Conservation (phyloP, 371 early-diverging fungal species). For the Rhizopus delemar region DNA sequence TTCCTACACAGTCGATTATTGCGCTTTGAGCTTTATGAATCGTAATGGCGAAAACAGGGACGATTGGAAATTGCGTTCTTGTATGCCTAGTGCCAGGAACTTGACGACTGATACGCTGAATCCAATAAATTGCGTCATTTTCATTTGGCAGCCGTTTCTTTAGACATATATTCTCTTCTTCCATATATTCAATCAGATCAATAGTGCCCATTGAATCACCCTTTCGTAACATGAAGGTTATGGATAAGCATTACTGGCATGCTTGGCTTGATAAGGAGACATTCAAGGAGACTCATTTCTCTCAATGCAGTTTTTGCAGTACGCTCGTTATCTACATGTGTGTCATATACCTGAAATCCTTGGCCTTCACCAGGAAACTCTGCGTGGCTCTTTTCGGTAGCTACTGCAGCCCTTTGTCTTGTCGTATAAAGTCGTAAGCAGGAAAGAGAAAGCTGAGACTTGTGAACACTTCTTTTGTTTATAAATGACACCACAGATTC, state of each 20-base stretch:
- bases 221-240: neutral
- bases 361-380: no score
- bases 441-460: no score
- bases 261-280: neutral
- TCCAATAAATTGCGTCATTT: neutral
- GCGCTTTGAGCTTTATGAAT: constrained; percentile 6
- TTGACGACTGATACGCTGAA: constrained; percentile 1
- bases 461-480: no score
- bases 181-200: neutral
- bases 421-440: no score
- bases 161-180: constrained; percentile 1
- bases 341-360: no score
- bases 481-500: no score
- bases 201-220: constrained; percentile 12
- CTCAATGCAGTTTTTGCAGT: neutral
- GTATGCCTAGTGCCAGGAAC: constrained; percentile 1
- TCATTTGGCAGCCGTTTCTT: neutral
- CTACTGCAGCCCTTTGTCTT: no score
- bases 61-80: neutral
- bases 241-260: constrained; percentile 10
- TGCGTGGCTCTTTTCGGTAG: no score
- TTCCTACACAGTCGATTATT: constrained; percentile 2
- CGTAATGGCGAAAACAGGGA: constrained; percentile 3
- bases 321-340: no score
- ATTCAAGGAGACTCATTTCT: neutral